phyloP scores from a whole-genome alignment of 139 green algal species.

The Closterium sp. region DNA sequence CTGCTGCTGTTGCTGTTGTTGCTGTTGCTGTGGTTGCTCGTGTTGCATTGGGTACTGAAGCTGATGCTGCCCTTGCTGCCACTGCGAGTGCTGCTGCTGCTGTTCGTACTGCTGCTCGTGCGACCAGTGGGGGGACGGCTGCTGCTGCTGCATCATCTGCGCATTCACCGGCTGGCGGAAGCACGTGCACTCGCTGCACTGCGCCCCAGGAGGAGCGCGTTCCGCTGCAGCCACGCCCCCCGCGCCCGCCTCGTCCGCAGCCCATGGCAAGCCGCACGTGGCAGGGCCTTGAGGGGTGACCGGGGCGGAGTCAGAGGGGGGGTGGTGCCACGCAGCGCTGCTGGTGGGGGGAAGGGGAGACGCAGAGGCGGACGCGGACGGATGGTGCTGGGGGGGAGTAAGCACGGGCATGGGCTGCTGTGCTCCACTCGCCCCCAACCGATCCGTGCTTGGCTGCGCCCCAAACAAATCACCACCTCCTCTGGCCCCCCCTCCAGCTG shows the following conservation, averaged over 20 bases:
- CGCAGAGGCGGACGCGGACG: not conserved
- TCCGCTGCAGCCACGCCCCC: not conserved
- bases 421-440: not conserved
- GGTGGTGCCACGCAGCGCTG: not conserved
- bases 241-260: no score
- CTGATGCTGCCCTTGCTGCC: not conserved
- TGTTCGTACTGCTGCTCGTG: not conserved
- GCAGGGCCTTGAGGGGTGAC: not conserved
- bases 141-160: not conserved
- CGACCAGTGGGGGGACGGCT: not conserved
- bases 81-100: not conserved
- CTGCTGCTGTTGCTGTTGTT: not conserved
- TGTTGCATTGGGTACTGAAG: no score
- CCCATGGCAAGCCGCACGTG: not conserved
- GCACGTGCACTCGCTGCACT: not conserved
- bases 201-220: no score
- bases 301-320: not conserved
- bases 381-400: not conserved
- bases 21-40: not conserved
- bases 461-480: not conserved
- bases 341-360: not conserved
- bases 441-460: not conserved
- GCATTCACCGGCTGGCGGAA: no score
- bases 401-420: not conserved
- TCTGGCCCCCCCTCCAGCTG: not conserved